Percentiles rank a stretch among this genome's conserved stretches.
phyloP scores from a whole-genome alignment of 176 grass and related monocot species.

The Oryza meyeriana region DNA sequence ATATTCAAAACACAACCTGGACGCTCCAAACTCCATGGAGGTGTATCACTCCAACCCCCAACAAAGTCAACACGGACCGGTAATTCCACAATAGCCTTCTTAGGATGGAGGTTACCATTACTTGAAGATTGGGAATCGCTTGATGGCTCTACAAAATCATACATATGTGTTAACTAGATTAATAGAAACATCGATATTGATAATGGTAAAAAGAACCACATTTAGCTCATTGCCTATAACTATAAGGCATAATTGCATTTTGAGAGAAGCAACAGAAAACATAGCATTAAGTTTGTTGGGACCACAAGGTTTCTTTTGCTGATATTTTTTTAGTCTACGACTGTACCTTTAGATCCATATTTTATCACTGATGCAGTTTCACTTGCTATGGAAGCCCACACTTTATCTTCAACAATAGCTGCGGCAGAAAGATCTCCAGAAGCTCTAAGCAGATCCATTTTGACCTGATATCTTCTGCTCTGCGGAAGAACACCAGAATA shows the following conservation, averaged over 20 bases:
- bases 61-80: slow-evolving; percentile 91
- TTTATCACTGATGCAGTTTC: slow-evolving; percentile 81
- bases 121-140: slow-evolving; percentile 27
- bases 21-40: slow-evolving; percentile 94
- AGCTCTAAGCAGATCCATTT: slow-evolving; percentile 81
- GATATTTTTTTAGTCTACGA: background rate
- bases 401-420: slow-evolving; percentile 58
- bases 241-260: background rate
- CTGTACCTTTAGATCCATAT: slow-evolving; percentile 75
- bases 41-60: slow-evolving; percentile 98
- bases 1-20: slow-evolving; percentile 97
- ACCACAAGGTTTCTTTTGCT: slow-evolving; percentile 4
- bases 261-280: background rate
- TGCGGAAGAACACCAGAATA: slow-evolving; percentile 59
- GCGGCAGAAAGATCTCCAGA: slow-evolving; percentile 69
- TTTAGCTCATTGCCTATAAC: background rate
- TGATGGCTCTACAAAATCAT: slow-evolving; percentile 30
- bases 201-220: slow-evolving; percentile 4
- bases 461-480: slow-evolving; percentile 87
- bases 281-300: slow-evolving; percentile 1
- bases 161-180: slow-evolving; percentile 1
- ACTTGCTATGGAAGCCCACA: slow-evolving; percentile 76
- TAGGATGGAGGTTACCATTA: slow-evolving; percentile 33
- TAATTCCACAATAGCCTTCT: slow-evolving; percentile 62
- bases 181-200: background rate